phyloP scores from a whole-genome alignment of 208 protist genomes.

The Crithidia acanthocephali region DNA sequence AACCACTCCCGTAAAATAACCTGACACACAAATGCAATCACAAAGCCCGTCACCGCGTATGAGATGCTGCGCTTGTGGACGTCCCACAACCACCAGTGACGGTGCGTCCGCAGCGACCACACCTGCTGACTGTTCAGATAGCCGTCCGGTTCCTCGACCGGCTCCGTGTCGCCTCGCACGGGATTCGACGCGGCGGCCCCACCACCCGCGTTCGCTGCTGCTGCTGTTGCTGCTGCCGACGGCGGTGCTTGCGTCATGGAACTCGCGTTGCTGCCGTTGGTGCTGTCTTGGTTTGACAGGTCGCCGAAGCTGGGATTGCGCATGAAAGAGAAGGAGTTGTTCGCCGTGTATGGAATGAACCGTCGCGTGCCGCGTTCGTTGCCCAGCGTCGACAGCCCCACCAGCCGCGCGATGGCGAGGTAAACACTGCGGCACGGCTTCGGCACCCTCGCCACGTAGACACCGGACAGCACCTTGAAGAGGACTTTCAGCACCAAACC shows the following conservation, averaged over 20 bases:
- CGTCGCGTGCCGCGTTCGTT: constrained; percentile 33
- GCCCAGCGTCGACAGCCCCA: constrained; percentile 40
- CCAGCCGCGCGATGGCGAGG: constrained; percentile 25
- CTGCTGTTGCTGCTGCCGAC: neutral
- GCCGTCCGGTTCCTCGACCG: constrained; percentile 38
- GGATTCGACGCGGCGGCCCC: neutral
- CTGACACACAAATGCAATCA: constrained; percentile 48
- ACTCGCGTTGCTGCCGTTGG: neutral
- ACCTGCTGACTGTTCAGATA: constrained; percentile 43
- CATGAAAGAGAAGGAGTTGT: constrained; percentile 37
- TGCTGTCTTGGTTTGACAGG: neutral
- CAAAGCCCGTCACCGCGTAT: constrained; percentile 53
- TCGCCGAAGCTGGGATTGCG: constrained; percentile 6
- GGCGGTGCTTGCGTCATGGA: no score
- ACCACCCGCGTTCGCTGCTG: neutral
- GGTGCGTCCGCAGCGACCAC: constrained; percentile 67
- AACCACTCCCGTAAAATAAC: constrained; percentile 45
- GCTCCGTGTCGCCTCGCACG: constrained; percentile 14
- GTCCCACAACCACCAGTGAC: constrained; percentile 82
- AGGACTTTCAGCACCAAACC: constrained; percentile 36
- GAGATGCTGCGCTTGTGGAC: constrained; percentile 53
- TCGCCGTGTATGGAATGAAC: constrained; percentile 35
- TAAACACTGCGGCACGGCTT: constrained; percentile 27
- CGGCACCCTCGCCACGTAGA: constrained; percentile 32
- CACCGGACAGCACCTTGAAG: constrained; percentile 50